phyloP scores from a whole-genome alignment of 1,284 basidiomycete species.

The Polyporus tsugae region DNA sequence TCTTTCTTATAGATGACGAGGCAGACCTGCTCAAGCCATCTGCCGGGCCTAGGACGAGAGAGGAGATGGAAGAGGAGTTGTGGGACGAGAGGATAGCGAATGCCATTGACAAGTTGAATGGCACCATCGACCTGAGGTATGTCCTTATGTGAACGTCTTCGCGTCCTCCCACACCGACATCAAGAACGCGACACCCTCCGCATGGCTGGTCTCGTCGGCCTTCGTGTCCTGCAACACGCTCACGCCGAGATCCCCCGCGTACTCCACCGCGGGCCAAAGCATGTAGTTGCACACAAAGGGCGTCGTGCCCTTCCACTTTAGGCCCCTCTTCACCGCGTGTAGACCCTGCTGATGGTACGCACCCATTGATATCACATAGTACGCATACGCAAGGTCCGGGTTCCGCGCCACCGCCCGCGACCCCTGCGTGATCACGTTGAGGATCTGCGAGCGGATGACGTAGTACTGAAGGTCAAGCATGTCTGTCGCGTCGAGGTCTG shows the following conservation, averaged over 20 bases:
- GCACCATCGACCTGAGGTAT: constrained; percentile 35
- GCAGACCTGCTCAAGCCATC: not conserved
- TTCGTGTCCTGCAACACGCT: constrained; percentile 53
- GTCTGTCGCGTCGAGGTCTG: constrained; percentile 59
- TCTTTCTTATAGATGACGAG: constrained; percentile 26
- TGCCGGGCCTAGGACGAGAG: not conserved
- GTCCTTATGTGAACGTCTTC: constrained; percentile 52
- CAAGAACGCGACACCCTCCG: constrained; percentile 66
- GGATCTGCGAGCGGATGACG: constrained; percentile 54
- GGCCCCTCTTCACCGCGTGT: constrained; percentile 64
- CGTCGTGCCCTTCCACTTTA: constrained; percentile 48
- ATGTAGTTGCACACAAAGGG: constrained; percentile 50
- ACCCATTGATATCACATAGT: constrained; percentile 59
- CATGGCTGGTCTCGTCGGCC: constrained; percentile 53
- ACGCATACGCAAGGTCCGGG: constrained; percentile 63
- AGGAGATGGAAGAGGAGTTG: constrained; percentile 26
- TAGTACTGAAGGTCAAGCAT: constrained; percentile 66
- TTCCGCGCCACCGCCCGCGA: constrained; percentile 56
- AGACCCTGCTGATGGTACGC: constrained; percentile 43
- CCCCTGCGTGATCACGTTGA: constrained; percentile 53
- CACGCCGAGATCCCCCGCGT: constrained; percentile 63
- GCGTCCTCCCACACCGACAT: constrained; percentile 64
- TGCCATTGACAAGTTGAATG: constrained; percentile 35
- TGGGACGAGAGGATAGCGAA: constrained; percentile 35
- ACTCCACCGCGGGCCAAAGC: constrained; percentile 64